Base-by-base conservation (phyloP, 2,329 filamentous ascomycete genomes). In the Stagonosporopsis rhizophila region DNA sequence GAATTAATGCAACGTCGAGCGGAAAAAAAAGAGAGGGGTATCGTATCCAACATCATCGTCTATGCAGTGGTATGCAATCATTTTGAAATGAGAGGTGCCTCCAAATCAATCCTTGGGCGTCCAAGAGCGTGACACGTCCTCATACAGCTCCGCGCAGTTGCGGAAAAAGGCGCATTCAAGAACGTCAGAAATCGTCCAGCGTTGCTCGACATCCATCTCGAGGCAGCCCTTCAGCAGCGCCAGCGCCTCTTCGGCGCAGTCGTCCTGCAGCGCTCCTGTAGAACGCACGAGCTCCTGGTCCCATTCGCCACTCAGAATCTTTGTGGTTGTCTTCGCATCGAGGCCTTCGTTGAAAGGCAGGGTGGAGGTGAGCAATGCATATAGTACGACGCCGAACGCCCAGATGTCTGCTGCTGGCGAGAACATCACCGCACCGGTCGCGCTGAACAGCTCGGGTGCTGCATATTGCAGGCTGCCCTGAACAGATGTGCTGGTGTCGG, bases 331-430 rank as follows among this genome's bases (percentile, higher is more conserved):
- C 53, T 83, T 84, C 42, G 84, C 82, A 41, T 84, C 78, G 60
- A 89, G 83, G 0, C 80, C 72, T 62, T 88, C 83, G 44, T 84
- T 81, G 74, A 89, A 89, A 0, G 87, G 87, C 6, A 88, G 78
- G 5, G 81, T 80, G 15, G 86, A 86, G 0, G 85, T 85, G 22
- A 88, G 74, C 22, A 89, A 75, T 1, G 85, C 81, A 65, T 84
- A 89, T 3, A 87, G 77, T 11, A 87, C 82, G 8, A 89, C 85
- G 4, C 87, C 87, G 64, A 85, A 87, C 2, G 87, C 86, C 87
- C 87, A 89, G 2, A 89, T 80, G 66, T 89, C 87, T 20, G 86
- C 85, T 2, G 83, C 82, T 1, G 86, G 75, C n/a, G 78, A 78
- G 64, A 78, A 81, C 47, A 48, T 23, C 12, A 82, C 67, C 4